Evolutionary conservation across 2,329 filamentous ascomycete species (phyloP).

Genomic region (Didymellaceae sp.): DNA sequence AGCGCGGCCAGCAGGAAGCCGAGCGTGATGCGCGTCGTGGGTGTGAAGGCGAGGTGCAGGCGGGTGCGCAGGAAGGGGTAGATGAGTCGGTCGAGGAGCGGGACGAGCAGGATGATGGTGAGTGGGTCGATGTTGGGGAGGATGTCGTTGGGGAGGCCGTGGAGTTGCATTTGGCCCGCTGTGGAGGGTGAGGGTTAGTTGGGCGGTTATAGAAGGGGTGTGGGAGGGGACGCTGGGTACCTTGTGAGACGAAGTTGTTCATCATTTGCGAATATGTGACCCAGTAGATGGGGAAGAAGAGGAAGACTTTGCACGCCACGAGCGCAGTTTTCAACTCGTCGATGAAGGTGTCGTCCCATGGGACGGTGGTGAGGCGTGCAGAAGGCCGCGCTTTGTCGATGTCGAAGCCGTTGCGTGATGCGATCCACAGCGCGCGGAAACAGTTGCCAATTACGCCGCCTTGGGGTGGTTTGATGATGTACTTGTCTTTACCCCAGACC

Average conservation of each 20-base stretch:
- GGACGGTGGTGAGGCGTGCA: conserved; percentile 51
- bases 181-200: background rate
- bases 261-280: conserved; percentile 54
- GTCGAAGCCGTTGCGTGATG: conserved; percentile 59
- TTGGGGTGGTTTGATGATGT: conserved; percentile 48
- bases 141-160: conserved; percentile 57
- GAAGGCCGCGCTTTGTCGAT: conserved; percentile 70
- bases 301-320: conserved; percentile 72
- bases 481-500: conserved; percentile 41
- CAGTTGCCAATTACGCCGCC: conserved; percentile 47
- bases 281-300: conserved; percentile 58
- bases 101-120: conserved; percentile 55
- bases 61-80: conserved; percentile 54
- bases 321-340: conserved; percentile 73
- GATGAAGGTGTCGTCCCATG: conserved; percentile 74
- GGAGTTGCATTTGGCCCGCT: conserved; percentile 55
- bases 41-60: conserved; percentile 51
- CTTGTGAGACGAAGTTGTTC: conserved; percentile 57
- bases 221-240: conserved; percentile 19
- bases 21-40: conserved; percentile 61
- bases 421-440: conserved; percentile 67
- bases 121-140: conserved; percentile 58
- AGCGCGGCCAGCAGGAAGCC: conserved; percentile 61
- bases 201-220: background rate
- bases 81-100: conserved; percentile 53